Percentiles rank a stretch among this genome's conserved stretches.
Conservation (phyloP, 164 flowering plant species). For the Vitis amurensis region DNA sequence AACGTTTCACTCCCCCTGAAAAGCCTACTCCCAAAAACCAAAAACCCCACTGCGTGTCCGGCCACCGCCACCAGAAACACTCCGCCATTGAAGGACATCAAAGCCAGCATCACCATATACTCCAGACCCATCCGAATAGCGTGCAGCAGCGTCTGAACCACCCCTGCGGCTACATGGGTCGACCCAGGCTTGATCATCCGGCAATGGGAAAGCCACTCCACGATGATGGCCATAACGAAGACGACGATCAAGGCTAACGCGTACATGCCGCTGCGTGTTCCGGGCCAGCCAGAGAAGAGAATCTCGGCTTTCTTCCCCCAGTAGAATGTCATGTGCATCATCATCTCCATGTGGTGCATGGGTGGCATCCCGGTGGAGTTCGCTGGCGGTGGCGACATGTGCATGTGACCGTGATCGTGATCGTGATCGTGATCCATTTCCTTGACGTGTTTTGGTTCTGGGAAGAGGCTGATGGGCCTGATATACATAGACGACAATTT, state of each 20-base stretch:
- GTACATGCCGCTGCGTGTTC: conserved; percentile 7
- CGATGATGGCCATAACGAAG: conserved; percentile 1
- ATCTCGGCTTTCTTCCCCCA: conserved; percentile 8
- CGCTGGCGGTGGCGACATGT: too few relatives aligned
- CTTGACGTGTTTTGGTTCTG: too few relatives aligned
- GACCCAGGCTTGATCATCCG: neutral
- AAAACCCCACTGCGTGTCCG: conserved; percentile 15
- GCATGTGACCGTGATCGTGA: too few relatives aligned
- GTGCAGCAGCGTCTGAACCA: conserved; percentile 11
- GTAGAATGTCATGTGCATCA: conserved; percentile 9
- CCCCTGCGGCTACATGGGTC: conserved; percentile 1
- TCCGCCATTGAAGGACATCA: conserved; percentile 22
- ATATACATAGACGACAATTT: too few relatives aligned
- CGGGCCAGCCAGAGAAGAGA: conserved; percentile 17
- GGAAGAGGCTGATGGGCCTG: too few relatives aligned
- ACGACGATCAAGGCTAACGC: conserved; percentile 3
- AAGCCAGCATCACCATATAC: conserved; percentile 20
- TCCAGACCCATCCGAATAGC: conserved; percentile 13
- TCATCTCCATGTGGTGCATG: neutral
- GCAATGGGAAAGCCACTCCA: conserved; percentile 4
- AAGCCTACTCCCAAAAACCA: conserved; percentile 7
- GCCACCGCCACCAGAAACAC: conserved; percentile 10
- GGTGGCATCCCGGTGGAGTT: too few relatives aligned
- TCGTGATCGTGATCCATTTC: neutral
- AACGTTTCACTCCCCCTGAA: neutral